Percentiles rank a stretch among this genome's conserved stretches.
phyloP scores from a whole-genome alignment of 805 yeast species.

The Nematodospora valgi region DNA sequence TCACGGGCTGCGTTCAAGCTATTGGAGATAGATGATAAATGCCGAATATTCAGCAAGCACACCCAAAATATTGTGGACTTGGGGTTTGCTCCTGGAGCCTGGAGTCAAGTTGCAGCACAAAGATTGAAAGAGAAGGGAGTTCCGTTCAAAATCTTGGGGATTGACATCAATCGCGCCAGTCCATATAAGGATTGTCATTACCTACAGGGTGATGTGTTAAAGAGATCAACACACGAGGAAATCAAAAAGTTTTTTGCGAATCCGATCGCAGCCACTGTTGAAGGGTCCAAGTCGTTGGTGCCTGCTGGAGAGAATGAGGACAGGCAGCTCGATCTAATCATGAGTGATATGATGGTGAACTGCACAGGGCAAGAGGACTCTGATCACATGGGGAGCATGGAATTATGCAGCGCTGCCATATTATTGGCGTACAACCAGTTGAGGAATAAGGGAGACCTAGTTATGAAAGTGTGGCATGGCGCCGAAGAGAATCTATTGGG shows the following conservation, averaged over 20 bases:
- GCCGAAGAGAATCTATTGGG: conserved; percentile 69
- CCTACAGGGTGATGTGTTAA: conserved; percentile 39
- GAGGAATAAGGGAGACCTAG: conserved; percentile 65
- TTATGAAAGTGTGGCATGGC: conserved; percentile 86
- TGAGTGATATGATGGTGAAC: conserved; percentile 89
- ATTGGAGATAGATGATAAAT: conserved; percentile 67
- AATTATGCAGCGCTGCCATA: conserved; percentile 88
- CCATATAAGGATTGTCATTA: conserved; percentile 38
- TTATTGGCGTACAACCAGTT: conserved; percentile 70
- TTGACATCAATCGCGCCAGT: conserved; percentile 40
- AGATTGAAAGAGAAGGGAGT: conserved; percentile 34
- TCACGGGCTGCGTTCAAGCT: conserved; percentile 93
- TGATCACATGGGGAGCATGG: conserved; percentile 86
- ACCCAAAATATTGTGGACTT: conserved; percentile 72
- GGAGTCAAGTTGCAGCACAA: conserved; percentile 81
- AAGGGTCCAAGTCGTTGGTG: conserved; percentile 10
- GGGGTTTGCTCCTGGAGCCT: conserved; percentile 93
- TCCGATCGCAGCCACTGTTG: neutral
- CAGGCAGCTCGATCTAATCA: conserved; percentile 37
- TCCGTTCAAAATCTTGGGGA: conserved; percentile 60
- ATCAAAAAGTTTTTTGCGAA: conserved; percentile 48
- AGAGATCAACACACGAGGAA: conserved; percentile 49
- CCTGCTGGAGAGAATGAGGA: conserved; percentile 8
- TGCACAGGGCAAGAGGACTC: conserved; percentile 77
- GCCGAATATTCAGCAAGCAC: conserved; percentile 48